Percentiles rank a stretch among this genome's conserved stretches.
phyloP scores from a whole-genome alignment of 2,329 filamentous ascomycete species.

The Calonectria montana region DNA sequence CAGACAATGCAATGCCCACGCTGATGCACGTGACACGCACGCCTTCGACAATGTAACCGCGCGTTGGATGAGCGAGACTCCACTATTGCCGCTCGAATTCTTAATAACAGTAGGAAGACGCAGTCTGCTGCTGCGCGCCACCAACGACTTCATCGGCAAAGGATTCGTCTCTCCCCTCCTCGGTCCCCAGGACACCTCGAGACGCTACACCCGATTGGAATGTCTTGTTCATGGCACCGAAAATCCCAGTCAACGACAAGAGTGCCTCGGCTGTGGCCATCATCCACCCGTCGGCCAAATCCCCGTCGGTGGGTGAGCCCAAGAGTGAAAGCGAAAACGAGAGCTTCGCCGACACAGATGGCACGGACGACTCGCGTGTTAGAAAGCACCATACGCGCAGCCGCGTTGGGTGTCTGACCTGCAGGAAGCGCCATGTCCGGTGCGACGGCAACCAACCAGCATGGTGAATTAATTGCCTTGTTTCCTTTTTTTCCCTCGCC shows the following conservation, averaged over 20 bases:
- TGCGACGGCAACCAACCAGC: conserved; percentile 34
- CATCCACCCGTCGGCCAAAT: neutral
- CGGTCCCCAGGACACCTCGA: neutral
- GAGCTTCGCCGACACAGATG: neutral
- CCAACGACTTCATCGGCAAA: neutral
- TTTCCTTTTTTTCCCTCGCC: neutral
- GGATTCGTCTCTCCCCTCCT: neutral
- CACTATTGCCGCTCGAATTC: too few relatives aligned
- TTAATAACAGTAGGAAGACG: neutral
- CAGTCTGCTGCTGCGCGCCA: neutral
- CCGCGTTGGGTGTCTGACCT: conserved; percentile 37
- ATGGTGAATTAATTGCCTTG: conserved; percentile 27
- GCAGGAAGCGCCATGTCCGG: conserved; percentile 32
- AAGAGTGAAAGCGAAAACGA: neutral
- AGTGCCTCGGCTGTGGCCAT: neutral
- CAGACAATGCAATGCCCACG: too few relatives aligned
- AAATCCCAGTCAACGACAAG: neutral
- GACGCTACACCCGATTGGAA: neutral
- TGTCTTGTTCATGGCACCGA: neutral
- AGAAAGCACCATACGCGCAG: conserved; percentile 29
- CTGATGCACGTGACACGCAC: too few relatives aligned
- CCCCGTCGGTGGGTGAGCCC: neutral
- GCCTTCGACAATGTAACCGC: too few relatives aligned
- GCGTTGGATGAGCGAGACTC: too few relatives aligned
- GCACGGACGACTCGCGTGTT: neutral